A percentile compares a stretch with the other conserved stretches of the same genome.
These are phyloP conservation scores for Datura wrightii DNA, from an alignment of 257 asterid genomes.

Conservation along the genomic window DNA sequence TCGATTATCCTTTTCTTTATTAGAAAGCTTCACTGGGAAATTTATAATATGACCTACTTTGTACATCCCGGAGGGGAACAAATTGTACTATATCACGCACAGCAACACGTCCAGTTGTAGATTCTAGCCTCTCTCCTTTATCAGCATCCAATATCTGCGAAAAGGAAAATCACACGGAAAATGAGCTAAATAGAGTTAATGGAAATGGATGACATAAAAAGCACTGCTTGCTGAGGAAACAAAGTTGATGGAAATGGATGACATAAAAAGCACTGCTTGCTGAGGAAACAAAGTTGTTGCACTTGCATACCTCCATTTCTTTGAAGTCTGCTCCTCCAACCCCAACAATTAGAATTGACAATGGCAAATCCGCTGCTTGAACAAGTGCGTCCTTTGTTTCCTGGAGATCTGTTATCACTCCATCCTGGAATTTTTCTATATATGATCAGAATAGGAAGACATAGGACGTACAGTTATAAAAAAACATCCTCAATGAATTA, in stretches of 20 bases:
- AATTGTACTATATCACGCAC: slow-evolving; percentile 97
- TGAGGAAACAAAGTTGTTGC: slow-evolving; percentile 30
- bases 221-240: slow-evolving; percentile 1
- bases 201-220: neutral
- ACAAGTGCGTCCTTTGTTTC: slow-evolving; percentile 96
- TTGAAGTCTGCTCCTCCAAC: slow-evolving; percentile 99
- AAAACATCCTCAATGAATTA: neutral
- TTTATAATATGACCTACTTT: slow-evolving; percentile 55
- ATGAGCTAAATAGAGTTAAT: slow-evolving; percentile 32
- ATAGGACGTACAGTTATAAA: too few species aligned
- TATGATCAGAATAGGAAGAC: neutral
- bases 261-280: neutral
- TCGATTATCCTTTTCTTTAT: neutral
- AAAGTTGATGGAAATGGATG: slow-evolving; percentile 20
- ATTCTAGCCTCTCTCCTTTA: slow-evolving; percentile 86
- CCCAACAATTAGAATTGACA: slow-evolving; percentile 93
- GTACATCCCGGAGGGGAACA: slow-evolving; percentile 89
- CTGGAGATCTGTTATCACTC: slow-evolving; percentile 97
- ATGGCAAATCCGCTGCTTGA: slow-evolving; percentile 92
- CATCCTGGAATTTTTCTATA: slow-evolving; percentile 62
- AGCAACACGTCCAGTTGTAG: slow-evolving; percentile 89
- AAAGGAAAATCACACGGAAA: neutral
- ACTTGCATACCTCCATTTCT: slow-evolving; percentile 88
- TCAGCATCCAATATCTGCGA: slow-evolving; percentile 92
- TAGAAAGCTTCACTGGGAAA: neutral